A percentile compares a stretch with the other conserved stretches of the same genome.
These are phyloP conservation scores for Quercus agrifolia DNA, from an alignment of 306 rosid genomes.

Conservation along the genomic window DNA sequence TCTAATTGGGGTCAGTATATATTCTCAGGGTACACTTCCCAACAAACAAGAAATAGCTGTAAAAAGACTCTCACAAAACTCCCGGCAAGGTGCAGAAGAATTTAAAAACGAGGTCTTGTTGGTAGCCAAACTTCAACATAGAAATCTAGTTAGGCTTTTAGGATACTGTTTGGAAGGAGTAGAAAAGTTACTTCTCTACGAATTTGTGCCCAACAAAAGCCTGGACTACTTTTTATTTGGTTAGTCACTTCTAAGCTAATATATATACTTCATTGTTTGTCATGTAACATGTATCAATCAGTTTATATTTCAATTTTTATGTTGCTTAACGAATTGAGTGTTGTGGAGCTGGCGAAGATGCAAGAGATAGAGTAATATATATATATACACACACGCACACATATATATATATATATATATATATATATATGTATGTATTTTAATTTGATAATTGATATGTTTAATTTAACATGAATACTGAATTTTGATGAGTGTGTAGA, in stretches of 20 bases:
- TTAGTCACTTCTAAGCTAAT: background rate
- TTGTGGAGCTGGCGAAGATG: too few relatives aligned
- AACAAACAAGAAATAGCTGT: conserved; percentile 21
- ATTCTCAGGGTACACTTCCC: conserved; percentile 25
- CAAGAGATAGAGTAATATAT: too few relatives aligned
- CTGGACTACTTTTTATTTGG: conserved; percentile 23
- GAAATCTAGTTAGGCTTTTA: conserved; percentile 14
- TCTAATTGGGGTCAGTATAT: background rate
- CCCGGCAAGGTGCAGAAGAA: conserved; percentile 27
- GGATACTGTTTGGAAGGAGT: conserved; percentile 29
- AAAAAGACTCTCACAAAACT: conserved; percentile 32
- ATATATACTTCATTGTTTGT: background rate
- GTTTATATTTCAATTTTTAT: background rate
- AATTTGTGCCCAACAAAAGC: conserved; percentile 35
- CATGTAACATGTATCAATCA: background rate
- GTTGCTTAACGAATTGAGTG: too few relatives aligned
- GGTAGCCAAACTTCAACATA: conserved; percentile 28
- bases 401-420: too few relatives aligned
- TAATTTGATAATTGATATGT: too few relatives aligned
- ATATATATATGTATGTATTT: too few relatives aligned
- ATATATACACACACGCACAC: too few relatives aligned
- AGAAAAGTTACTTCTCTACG: conserved; percentile 41
- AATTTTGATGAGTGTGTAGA: background rate
- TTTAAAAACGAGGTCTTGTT: conserved; percentile 35
- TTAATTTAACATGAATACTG: background rate